Percentiles rank a stretch among this genome's conserved stretches.
Evolutionary conservation across 2,329 filamentous ascomycete genomes (phyloP).

Genomic region (Paramyrothecium roridum): DNA sequence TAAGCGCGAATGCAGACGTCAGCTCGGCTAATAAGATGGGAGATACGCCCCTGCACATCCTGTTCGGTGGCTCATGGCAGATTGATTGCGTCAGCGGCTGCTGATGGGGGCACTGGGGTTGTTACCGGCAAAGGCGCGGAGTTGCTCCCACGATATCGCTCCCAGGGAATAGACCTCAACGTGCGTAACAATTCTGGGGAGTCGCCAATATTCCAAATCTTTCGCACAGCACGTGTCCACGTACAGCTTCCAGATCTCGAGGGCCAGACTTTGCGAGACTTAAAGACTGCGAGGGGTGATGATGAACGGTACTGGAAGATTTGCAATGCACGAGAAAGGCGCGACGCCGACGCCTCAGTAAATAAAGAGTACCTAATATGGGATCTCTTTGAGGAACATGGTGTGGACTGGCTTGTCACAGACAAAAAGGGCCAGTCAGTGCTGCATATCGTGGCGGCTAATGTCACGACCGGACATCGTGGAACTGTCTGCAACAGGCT

Average conservation of each 20-base stretch:
- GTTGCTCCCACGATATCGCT: background rate
- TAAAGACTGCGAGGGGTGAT: too few species aligned
- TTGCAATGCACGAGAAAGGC: too few species aligned
- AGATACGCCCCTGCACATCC: background rate
- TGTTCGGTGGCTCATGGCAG: background rate
- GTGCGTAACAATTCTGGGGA: constrained; percentile 1
- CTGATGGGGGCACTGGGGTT: background rate
- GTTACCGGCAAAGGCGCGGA: background rate
- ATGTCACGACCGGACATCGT: background rate
- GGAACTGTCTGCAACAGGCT: background rate
- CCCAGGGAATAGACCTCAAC: background rate
- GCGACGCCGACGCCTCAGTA: too few species aligned
- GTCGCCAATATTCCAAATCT: constrained; percentile 1
- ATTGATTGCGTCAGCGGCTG: background rate
- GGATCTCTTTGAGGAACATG: background rate
- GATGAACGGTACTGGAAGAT: too few species aligned
- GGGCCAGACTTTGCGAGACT: too few species aligned
- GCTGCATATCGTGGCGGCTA: background rate
- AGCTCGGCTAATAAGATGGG: background rate
- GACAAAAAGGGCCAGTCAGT: background rate
- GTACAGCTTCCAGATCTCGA: too few species aligned
- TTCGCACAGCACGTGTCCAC: background rate
- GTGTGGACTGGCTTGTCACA: background rate
- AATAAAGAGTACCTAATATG: too few species aligned
- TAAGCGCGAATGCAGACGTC: background rate